These are phyloP conservation scores for Penicillium brevicompactum DNA, from an alignment of 2,329 filamentous ascomycete species.

Conservation along the genomic window DNA sequence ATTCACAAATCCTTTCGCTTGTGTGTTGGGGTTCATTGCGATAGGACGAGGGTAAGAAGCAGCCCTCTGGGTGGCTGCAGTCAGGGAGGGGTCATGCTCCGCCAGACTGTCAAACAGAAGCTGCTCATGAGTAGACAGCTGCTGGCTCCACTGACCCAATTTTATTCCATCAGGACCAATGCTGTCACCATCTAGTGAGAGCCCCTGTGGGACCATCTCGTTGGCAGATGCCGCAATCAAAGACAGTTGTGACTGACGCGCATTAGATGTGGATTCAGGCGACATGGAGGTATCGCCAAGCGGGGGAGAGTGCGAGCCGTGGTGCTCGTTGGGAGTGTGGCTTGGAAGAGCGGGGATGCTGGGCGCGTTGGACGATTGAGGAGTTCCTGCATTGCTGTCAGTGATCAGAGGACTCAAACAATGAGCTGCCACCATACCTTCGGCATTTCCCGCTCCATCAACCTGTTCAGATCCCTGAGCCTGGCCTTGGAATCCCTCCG, in stretches of 20 bases:
- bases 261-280: slow-evolving; percentile 38
- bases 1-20: slow-evolving; percentile 44
- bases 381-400: slow-evolving; percentile 25
- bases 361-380: slow-evolving; percentile 33
- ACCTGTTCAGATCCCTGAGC: slow-evolving; percentile 25
- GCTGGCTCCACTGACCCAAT: slow-evolving; percentile 37
- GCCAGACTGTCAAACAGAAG: slow-evolving; percentile 43
- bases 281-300: slow-evolving; percentile 37
- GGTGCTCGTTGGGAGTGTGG: slow-evolving; percentile 33
- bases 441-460: slow-evolving; percentile 13
- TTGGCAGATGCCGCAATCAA: slow-evolving; percentile 50
- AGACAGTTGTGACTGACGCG: slow-evolving; percentile 46
- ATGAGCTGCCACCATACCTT: slow-evolving; percentile 11
- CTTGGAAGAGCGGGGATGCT: slow-evolving; percentile 36
- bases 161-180: slow-evolving; percentile 33
- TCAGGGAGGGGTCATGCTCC: slow-evolving; percentile 42
- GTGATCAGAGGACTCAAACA: slow-evolving; percentile 14
- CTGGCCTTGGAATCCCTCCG: slow-evolving; percentile 41
- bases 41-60: slow-evolving; percentile 45
- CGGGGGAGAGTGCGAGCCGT: slow-evolving; percentile 37
- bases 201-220: slow-evolving; percentile 47
- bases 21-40: slow-evolving; percentile 45
- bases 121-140: slow-evolving; percentile 42
- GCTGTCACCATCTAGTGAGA: slow-evolving; percentile 38
- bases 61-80: slow-evolving; percentile 42